Conservation (phyloP, 306 rosid species). For the Medicago ruthenica region DNA sequence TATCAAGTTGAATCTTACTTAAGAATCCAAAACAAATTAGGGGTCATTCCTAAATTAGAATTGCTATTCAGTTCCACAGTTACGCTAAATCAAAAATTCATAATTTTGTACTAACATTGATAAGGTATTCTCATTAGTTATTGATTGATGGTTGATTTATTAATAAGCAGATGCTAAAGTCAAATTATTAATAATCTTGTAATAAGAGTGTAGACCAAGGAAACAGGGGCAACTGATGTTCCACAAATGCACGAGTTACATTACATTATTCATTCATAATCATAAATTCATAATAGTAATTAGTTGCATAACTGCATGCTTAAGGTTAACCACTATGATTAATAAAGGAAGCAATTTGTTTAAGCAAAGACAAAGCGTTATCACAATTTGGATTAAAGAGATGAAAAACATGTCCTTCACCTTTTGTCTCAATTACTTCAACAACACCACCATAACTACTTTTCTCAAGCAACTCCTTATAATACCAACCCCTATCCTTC, state of each 20-base stretch:
- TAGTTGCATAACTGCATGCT: background rate
- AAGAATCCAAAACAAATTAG: background rate
- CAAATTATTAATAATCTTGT: too few species aligned
- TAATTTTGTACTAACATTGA: too few species aligned
- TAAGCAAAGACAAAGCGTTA: constrained; percentile 43
- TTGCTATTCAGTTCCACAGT: too few species aligned
- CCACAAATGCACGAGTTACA: too few species aligned
- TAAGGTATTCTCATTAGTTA: too few species aligned
- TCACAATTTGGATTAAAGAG: constrained; percentile 44
- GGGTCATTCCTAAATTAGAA: too few species aligned
- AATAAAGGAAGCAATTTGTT: constrained; percentile 46
- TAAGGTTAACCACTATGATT: constrained; percentile 9
- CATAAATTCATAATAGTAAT: background rate
- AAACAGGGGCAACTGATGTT: too few species aligned
- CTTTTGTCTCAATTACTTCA: constrained; percentile 29
- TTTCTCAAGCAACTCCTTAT: constrained; percentile 52
- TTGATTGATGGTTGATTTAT: too few species aligned
- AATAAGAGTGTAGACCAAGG: too few species aligned
- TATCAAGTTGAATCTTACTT: background rate
- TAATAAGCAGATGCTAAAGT: background rate
- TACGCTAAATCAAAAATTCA: too few species aligned
- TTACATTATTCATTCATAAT: background rate
- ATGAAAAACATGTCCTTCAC: constrained; percentile 65
- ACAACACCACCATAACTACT: constrained; percentile 55
- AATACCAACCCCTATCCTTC: constrained; percentile 56